A percentile compares a stretch with the other conserved stretches of the same genome.
Conservation (phyloP, 441 rosid species). For the Codiaeum variegatum region DNA sequence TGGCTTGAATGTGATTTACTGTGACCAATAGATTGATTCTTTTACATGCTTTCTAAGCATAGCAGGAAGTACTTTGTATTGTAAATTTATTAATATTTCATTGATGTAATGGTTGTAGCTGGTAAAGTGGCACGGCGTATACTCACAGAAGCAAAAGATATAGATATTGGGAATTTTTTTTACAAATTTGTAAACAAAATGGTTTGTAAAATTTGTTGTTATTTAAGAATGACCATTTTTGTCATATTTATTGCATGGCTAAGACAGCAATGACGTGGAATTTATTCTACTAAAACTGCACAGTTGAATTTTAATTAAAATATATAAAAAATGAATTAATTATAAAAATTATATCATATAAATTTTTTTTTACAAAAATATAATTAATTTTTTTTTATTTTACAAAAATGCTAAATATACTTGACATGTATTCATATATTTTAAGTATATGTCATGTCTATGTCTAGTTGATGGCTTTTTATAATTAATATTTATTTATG, state of each 20-base stretch:
- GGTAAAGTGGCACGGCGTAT: constrained; percentile 4
- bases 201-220: background rate
- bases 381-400: too few species aligned
- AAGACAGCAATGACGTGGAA: background rate
- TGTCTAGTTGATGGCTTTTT: too few species aligned
- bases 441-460: too few species aligned
- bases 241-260: background rate
- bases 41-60: constrained; percentile 4
- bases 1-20: constrained; percentile 42
- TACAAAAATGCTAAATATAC: too few species aligned
- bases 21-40: background rate
- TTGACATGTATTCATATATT: too few species aligned
- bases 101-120: constrained; percentile 5
- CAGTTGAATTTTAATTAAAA: background rate
- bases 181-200: too few species aligned
- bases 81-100: constrained; percentile 20
- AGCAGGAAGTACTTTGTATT: constrained; percentile 12
- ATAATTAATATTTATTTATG: too few species aligned
- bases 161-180: background rate
- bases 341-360: too few species aligned
- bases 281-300: background rate
- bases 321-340: too few species aligned
- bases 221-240: background rate
- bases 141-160: constrained; percentile 8
- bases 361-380: too few species aligned